A percentile compares a stretch with the other conserved stretches of the same genome.
Evolutionary conservation across 192 early-diverging fungal genomes (phyloP).

Genomic region (Entomortierella chlamydospora): DNA sequence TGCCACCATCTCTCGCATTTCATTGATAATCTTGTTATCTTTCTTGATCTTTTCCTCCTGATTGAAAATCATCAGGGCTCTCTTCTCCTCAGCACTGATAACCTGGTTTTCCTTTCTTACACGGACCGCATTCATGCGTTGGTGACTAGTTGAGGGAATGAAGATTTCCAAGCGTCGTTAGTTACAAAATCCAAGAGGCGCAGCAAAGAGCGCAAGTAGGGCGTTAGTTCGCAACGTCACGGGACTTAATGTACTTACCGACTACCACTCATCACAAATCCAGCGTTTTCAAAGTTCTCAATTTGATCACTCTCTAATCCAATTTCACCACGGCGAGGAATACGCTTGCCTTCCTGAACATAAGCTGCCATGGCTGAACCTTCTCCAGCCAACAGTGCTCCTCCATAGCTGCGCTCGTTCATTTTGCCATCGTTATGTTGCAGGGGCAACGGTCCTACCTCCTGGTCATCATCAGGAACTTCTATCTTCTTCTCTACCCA

Average conservation of each 20-base stretch:
- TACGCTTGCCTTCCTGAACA: conserved; percentile 92
- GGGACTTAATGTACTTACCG: too few species aligned
- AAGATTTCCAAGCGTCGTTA: too few species aligned
- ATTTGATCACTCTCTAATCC: conserved; percentile 89
- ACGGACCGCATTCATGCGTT: conserved; percentile 95
- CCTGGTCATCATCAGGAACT: conserved; percentile 69
- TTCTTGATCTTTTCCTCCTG: conserved; percentile 92
- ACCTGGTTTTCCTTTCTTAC: conserved; percentile 97
- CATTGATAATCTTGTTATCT: conserved; percentile 92
- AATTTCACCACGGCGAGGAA: conserved; percentile 98
- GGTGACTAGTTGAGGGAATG: conserved; percentile 63
- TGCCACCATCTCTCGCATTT: conserved; percentile 88
- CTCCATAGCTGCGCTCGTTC: conserved; percentile 82
- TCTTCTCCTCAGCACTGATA: conserved; percentile 94
- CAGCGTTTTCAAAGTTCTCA: conserved; percentile 83
- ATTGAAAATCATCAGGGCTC: conserved; percentile 84
- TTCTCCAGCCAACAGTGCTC: conserved; percentile 87
- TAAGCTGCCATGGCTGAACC: conserved; percentile 92
- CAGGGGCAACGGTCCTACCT: conserved; percentile 77
- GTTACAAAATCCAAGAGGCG: too few species aligned
- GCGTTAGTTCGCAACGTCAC: too few species aligned
- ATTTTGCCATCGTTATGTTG: conserved; percentile 66
- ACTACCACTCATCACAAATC: conserved; percentile 97
- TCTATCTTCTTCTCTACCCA: conserved; percentile 76
- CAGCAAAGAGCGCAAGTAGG: too few species aligned